Evolutionary conservation across 225 moss, liverwort and hornwort species (phyloP).

Genomic region (Rhytidiadelphus loreus): DNA sequence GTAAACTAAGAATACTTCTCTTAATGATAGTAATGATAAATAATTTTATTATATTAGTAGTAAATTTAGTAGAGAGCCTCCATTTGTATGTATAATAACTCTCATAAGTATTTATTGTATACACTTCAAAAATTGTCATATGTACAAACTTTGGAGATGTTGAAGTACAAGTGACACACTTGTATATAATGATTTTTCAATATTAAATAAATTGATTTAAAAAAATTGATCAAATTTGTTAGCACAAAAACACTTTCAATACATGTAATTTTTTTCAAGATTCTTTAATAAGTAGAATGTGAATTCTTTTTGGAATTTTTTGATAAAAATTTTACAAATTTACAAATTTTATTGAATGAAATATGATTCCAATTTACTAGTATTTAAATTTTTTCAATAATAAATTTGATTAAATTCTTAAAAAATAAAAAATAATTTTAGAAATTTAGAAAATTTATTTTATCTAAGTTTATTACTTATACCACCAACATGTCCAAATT

Average conservation of each 20-base stretch:
- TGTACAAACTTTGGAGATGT: not conserved
- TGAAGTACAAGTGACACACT: too few relatives aligned
- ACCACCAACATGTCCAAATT: not conserved
- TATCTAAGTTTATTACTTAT: not conserved
- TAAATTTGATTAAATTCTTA: not conserved
- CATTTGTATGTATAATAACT: rapidly evolving
- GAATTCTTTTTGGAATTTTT: not conserved
- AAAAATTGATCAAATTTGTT: too few relatives aligned
- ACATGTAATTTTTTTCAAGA: too few relatives aligned
- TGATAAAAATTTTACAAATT: not conserved
- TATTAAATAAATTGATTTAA: too few relatives aligned
- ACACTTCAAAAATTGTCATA: not conserved
- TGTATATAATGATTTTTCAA: too few relatives aligned
- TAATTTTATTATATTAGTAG: not conserved
- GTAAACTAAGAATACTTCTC: rapidly evolving
- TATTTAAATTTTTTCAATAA: too few relatives aligned
- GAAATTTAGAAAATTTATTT: not conserved
- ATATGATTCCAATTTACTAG: not conserved
- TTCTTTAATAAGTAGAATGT: not conserved
- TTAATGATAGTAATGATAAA: not conserved
- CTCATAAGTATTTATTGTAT: not conserved
- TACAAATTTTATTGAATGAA: not conserved
- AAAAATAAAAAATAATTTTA: too few relatives aligned
- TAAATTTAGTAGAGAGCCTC: not conserved
- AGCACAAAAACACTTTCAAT: too few relatives aligned